Conservation (phyloP, 352 stramenopile species). For the Phytophthora quininea region DNA sequence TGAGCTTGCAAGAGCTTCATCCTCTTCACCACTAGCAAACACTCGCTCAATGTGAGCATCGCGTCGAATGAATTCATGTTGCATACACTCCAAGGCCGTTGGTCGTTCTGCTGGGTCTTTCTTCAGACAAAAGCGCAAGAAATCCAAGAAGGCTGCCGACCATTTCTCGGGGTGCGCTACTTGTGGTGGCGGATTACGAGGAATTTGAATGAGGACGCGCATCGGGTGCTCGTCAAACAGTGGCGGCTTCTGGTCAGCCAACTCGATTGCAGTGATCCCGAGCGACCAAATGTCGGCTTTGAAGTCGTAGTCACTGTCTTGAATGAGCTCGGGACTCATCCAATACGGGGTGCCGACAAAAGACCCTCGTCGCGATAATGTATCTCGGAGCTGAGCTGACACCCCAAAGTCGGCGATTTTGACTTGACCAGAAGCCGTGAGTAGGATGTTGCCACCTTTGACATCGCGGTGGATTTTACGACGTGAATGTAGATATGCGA, state of each 20-base stretch:
- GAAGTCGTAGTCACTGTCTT: slow-evolving; percentile 91
- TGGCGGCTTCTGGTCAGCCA: slow-evolving; percentile 91
- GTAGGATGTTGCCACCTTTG: slow-evolving; percentile 94
- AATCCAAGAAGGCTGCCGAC: slow-evolving; percentile 82
- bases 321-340: slow-evolving; percentile 95
- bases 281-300: slow-evolving; percentile 92
- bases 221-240: slow-evolving; percentile 92
- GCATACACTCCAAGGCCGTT: slow-evolving; percentile 87
- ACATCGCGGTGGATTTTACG: slow-evolving; percentile 95
- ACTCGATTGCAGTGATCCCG: slow-evolving; percentile 92
- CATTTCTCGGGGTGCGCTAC: slow-evolving; percentile 77
- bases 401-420: slow-evolving; percentile 96
- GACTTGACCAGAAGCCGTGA: slow-evolving; percentile 92
- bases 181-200: slow-evolving; percentile 80
- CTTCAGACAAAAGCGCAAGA: slow-evolving; percentile 84
- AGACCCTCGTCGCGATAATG: slow-evolving; percentile 58
- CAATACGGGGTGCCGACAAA: slow-evolving; percentile 95
- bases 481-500: slow-evolving; percentile 85
- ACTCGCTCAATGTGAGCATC: slow-evolving; percentile 47
- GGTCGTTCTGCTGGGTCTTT: slow-evolving; percentile 77
- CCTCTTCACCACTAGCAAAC: slow-evolving; percentile 27
- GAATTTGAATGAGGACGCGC: slow-evolving; percentile 77
- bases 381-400: slow-evolving; percentile 63
- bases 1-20: neutral
- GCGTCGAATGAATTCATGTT: slow-evolving; percentile 86